Percentiles rank a stretch among this genome's conserved stretches.
Conservation (phyloP, 1,284 basidiomycete genomes). For the Ganoderma leucocontextum region DNA sequence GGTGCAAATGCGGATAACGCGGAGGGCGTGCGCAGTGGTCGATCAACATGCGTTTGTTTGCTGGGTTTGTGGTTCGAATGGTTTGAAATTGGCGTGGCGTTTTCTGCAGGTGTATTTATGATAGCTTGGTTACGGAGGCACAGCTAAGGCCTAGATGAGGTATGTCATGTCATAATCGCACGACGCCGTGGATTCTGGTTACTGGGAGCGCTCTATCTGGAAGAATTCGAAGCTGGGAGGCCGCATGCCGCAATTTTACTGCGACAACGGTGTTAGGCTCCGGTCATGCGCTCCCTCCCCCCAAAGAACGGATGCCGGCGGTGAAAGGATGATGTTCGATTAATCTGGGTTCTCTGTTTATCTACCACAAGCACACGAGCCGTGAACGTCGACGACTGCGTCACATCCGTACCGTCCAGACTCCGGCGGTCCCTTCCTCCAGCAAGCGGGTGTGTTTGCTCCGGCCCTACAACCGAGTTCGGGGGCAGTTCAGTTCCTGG, state of each 20-base stretch:
- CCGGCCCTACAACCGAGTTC: constrained; percentile 5
- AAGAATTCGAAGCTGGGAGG: constrained; percentile 28
- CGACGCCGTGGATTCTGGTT: constrained; percentile 7
- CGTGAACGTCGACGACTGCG: background rate
- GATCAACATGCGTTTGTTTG: constrained; percentile 11
- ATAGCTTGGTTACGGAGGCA: constrained; percentile 17
- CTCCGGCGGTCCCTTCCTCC: constrained; percentile 5
- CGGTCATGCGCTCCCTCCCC: constrained; percentile 19
- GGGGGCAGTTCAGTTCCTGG: constrained; percentile 27
- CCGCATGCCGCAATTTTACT: constrained; percentile 18
- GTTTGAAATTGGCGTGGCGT: constrained; percentile 8
- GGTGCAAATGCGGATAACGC: background rate
- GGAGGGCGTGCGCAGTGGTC: constrained; percentile 3
- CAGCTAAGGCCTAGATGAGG: constrained; percentile 1
- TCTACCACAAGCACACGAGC: background rate
- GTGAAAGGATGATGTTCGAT: constrained; percentile 13
- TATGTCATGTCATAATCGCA: constrained; percentile 13
- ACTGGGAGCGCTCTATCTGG: constrained; percentile 12
- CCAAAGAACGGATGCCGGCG: constrained; percentile 29
- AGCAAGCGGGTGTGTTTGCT: constrained; percentile 10
- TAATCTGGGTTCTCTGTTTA: constrained; percentile 12
- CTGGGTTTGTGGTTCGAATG: background rate
- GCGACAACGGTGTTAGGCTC: constrained; percentile 28
- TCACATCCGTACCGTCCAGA: background rate
- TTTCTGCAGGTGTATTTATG: constrained; percentile 18